Percentiles rank a stretch among this genome's conserved stretches.
Conservation (phyloP, 257 asterid species). For the Hygrophila difformis region DNA sequence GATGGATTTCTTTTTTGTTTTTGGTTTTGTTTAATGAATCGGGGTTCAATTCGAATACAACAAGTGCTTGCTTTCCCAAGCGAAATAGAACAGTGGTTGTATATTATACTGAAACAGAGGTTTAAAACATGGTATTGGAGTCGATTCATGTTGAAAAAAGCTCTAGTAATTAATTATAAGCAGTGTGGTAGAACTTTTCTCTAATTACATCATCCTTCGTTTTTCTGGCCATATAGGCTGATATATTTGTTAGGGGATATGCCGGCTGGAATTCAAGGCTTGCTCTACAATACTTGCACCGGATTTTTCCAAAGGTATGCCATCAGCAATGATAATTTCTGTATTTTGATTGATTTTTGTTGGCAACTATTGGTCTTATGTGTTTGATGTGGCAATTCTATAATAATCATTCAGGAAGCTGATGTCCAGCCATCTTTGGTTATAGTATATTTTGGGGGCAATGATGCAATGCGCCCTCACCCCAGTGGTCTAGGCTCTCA, state of each 20-base stretch:
- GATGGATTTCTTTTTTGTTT: too few species aligned
- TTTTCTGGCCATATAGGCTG: constrained; percentile 41
- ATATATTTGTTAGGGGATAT: constrained; percentile 67
- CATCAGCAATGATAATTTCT: constrained; percentile 1
- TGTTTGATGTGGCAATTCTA: neutral
- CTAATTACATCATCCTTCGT: neutral
- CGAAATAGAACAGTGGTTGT: too few species aligned
- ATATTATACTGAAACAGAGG: too few species aligned
- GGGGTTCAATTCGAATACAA: too few species aligned
- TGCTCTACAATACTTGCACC: constrained; percentile 56
- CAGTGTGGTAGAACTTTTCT: neutral
- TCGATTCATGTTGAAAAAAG: too few species aligned
- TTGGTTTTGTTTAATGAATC: too few species aligned
- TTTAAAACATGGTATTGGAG: too few species aligned
- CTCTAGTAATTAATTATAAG: neutral
- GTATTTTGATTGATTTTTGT: neutral
- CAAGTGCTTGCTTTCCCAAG: too few species aligned
- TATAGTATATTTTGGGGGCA: constrained; percentile 83
- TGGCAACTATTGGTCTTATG: neutral
- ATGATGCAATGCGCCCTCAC: constrained; percentile 64
- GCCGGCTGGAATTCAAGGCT: constrained; percentile 82
- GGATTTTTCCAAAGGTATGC: constrained; percentile 67
- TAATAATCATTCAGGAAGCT: constrained; percentile 41
- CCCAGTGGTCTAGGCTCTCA: constrained; percentile 67
- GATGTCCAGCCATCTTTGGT: constrained; percentile 64